Base-by-base conservation (phyloP, 768 basidiomycete genomes). In the Kwoniella sp. region DNA sequence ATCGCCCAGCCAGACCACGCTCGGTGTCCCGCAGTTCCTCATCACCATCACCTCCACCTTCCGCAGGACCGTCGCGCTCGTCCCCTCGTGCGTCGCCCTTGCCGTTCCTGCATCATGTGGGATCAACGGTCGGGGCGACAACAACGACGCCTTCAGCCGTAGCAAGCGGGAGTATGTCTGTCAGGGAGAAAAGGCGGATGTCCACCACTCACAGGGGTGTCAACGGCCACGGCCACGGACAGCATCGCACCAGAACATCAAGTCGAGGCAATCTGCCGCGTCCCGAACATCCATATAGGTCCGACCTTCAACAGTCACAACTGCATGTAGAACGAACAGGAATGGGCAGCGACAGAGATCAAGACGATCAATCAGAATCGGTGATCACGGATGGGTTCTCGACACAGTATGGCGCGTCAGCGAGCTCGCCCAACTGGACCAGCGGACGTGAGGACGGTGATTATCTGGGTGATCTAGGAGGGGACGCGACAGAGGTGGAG, bases 31-130 rank as follows among this genome's bases (percentile, higher is more conserved):
- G 71, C 25, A 71, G 73, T 8, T 74, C 76, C n/a, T 75, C 76
- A 1, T 78, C 76, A 5, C 76, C 76, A 7, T 78, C 76, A 25
- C 76, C 76, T 26, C 71, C 74, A 30, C 74, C 74, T 52, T 20
- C 51, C 2, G 51, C 28, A 17, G 53, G 53, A 17, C 41, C 28
- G 20, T 31, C 58, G 28, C 41, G 26, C 28, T 55, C 45, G 23
- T 45, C 61, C 11, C 34, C 51, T 12, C 30, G 61, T 26, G 38
- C 61, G 13, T 62, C 61, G n/a, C 61, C 61, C 22, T 28, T 55
- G 1, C 61, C 61, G 15, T 50, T 51, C 45, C 8, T 45, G 11
- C 41, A 45, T 45, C 41, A 45, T 45, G 51, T 12, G 22, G 51
- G 41, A 11, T 8, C 41, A 3, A 20, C 11, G 11, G 41, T 17